phyloP scores from a whole-genome alignment of 2,329 filamentous ascomycete species.

The Periconia sp. region DNA sequence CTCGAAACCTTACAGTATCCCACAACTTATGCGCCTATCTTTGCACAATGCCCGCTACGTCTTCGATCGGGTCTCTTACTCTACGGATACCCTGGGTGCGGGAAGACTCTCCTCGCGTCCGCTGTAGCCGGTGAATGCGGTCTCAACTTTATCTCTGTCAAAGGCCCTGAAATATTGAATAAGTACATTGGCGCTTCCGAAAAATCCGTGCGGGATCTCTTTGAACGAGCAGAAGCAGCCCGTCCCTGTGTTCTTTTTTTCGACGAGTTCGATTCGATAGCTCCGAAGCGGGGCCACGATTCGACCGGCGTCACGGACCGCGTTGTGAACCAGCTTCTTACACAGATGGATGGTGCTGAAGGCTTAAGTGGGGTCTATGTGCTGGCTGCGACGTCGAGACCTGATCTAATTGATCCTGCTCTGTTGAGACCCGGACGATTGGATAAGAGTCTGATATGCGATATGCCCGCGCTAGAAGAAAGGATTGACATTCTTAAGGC shows the following conservation, averaged over 20 bases:
- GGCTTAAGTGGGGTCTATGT: constrained; percentile 95
- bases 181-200: constrained; percentile 99
- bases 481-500: constrained; percentile 87
- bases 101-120: constrained; percentile 93
- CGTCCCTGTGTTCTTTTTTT: constrained; percentile 96
- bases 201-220: constrained; percentile 93
- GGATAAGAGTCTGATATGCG: constrained; percentile 92
- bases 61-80: constrained; percentile 89
- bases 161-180: constrained; percentile 97
- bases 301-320: constrained; percentile 98
- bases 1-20: constrained; percentile 96
- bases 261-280: constrained; percentile 97
- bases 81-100: constrained; percentile 94
- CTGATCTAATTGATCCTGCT: constrained; percentile 94
- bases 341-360: constrained; percentile 98
- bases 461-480: constrained; percentile 81
- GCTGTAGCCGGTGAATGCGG: constrained; percentile 98
- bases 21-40: constrained; percentile 97
- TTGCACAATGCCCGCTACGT: constrained; percentile 93
- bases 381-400: constrained; percentile 88
- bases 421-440: constrained; percentile 88
- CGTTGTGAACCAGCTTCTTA: constrained; percentile 96
- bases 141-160: constrained; percentile 97
- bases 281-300: constrained; percentile 95
- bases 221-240: constrained; percentile 89